phyloP scores from a whole-genome alignment of 257 asterid species.

The Ajuga chamaepitys region DNA sequence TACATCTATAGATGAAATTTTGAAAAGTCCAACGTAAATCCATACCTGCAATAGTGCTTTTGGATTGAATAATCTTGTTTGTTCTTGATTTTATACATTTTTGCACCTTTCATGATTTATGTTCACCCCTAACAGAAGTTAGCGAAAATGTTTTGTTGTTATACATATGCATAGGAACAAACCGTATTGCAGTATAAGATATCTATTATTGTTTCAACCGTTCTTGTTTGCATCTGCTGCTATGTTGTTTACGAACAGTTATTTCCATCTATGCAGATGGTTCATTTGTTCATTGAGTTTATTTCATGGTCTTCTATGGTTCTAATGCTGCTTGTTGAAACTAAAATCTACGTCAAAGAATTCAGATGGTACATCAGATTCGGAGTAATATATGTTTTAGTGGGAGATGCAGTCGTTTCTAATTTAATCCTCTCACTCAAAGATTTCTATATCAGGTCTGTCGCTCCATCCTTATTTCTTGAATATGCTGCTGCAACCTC shows the following conservation, averaged over 20 bases:
- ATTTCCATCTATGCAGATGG: constrained; percentile 42
- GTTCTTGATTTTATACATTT: not conserved
- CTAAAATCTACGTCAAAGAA: constrained; percentile 60
- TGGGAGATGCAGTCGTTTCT: constrained; percentile 68
- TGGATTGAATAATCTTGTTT: too few relatives aligned
- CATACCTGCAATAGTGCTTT: too few relatives aligned
- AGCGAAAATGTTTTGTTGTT: not conserved
- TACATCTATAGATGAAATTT: too few relatives aligned
- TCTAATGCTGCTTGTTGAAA: constrained; percentile 55
- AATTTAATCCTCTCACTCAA: constrained; percentile 42
- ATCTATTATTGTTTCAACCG: not conserved
- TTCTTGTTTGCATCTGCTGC: not conserved
- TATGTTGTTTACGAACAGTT: constrained; percentile 5
- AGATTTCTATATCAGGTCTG: constrained; percentile 50
- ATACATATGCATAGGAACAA: not conserved
- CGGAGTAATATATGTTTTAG: constrained; percentile 55
- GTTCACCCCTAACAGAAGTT: too few relatives aligned
- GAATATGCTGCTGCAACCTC: not conserved
- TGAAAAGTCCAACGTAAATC: too few relatives aligned
- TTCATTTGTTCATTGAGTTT: constrained; percentile 51
- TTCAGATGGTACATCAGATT: constrained; percentile 84
- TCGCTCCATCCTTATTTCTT: constrained; percentile 11
- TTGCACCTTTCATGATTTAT: not conserved
- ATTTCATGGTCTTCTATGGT: constrained; percentile 68
- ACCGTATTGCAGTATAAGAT: not conserved